phyloP scores from a whole-genome alignment of 2,329 filamentous ascomycete genomes.

The Penicillium thymicola region DNA sequence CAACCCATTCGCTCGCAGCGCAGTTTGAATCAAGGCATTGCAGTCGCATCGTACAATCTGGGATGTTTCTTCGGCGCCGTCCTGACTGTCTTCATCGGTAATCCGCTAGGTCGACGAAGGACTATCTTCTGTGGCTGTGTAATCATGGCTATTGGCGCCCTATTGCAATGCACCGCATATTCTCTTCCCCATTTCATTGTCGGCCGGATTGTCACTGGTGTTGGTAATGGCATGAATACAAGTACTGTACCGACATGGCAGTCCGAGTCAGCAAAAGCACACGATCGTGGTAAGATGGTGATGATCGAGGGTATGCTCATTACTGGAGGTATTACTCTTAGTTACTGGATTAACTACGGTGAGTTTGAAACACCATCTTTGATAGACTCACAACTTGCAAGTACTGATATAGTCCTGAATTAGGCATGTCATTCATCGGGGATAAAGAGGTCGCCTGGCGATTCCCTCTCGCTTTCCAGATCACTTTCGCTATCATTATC shows the following conservation, averaged over 20 bases:
- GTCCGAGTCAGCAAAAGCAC: constrained; percentile 23
- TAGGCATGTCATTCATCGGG: constrained; percentile 48
- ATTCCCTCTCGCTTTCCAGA: constrained; percentile 56
- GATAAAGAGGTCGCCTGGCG: constrained; percentile 47
- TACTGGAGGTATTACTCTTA: constrained; percentile 46
- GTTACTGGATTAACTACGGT: constrained; percentile 50
- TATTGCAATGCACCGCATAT: constrained; percentile 19
- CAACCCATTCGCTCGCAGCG: constrained; percentile 13
- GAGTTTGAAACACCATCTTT: background rate
- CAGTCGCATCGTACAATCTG: constrained; percentile 43
- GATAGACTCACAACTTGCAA: background rate
- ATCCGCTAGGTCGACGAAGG: constrained; percentile 29
- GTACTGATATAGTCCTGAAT: background rate
- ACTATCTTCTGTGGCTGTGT: constrained; percentile 32
- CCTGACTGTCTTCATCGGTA: constrained; percentile 47
- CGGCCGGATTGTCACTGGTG: constrained; percentile 47
- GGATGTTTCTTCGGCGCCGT: constrained; percentile 50
- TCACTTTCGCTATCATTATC: constrained; percentile 52
- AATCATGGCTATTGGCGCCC: constrained; percentile 35
- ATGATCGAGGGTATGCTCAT: constrained; percentile 51
- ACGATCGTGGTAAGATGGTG: constrained; percentile 40
- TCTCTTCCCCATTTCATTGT: constrained; percentile 45
- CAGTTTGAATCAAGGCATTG: constrained; percentile 33
- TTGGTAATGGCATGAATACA: constrained; percentile 52
- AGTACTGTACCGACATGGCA: constrained; percentile 50